phyloP scores from a whole-genome alignment of 495 filamentous ascomycete species.

The Neurospora sp. region DNA sequence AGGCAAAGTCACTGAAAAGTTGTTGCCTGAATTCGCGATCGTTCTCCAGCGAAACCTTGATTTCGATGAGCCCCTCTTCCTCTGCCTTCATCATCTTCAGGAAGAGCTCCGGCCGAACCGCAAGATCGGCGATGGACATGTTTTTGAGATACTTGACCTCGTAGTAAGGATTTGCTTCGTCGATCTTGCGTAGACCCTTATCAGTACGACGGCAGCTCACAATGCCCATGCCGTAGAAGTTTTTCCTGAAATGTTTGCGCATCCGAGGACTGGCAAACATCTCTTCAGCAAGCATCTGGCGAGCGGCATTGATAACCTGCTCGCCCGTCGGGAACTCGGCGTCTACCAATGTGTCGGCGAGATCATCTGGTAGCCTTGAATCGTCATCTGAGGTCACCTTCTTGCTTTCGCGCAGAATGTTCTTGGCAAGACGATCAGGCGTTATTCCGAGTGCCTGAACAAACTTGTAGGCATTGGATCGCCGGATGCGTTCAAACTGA shows the following conservation, averaged over 20 bases:
- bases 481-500: constrained; percentile 74
- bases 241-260: constrained; percentile 72
- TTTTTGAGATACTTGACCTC: constrained; percentile 95
- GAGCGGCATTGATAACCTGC: constrained; percentile 66
- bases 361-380: constrained; percentile 60
- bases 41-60: constrained; percentile 65
- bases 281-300: constrained; percentile 84
- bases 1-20: constrained; percentile 73
- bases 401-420: constrained; percentile 65
- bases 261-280: constrained; percentile 79
- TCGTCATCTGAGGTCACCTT: constrained; percentile 80
- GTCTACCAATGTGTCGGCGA: constrained; percentile 66
- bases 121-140: constrained; percentile 71
- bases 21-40: constrained; percentile 61
- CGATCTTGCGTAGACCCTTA: constrained; percentile 87
- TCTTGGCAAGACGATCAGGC: constrained; percentile 76
- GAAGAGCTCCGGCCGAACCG: constrained; percentile 74
- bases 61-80: constrained; percentile 80
- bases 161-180: constrained; percentile 91
- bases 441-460: constrained; percentile 87
- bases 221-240: constrained; percentile 70
- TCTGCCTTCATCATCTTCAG: constrained; percentile 95
- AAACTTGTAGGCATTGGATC: constrained; percentile 65
- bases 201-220: constrained; percentile 86
- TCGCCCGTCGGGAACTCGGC: constrained; percentile 68